phyloP scores from a whole-genome alignment of 495 filamentous ascomycete genomes.

The Penicillium egyptiacum region DNA sequence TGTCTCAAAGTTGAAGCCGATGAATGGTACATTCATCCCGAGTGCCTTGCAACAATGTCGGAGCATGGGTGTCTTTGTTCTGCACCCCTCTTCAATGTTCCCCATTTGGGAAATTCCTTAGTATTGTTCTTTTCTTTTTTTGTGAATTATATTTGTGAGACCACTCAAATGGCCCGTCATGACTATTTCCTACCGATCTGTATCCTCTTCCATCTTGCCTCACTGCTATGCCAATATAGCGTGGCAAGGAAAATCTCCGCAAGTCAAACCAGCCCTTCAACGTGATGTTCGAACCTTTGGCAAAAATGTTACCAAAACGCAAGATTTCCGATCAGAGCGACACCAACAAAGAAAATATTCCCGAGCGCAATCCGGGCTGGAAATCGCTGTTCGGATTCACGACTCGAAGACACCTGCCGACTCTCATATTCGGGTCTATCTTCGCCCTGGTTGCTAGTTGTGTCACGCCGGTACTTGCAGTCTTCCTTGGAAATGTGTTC shows the following conservation, averaged over 20 bases:
- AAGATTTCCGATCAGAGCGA: background rate
- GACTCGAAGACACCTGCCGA: constrained; percentile 55
- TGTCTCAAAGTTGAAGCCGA: background rate
- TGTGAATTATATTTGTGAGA: background rate
- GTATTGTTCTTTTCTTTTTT: constrained; percentile 11
- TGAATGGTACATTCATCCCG: background rate
- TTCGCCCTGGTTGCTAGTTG: constrained; percentile 62
- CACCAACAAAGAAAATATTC: background rate
- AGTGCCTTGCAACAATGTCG: constrained; percentile 24
- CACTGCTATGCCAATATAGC: background rate
- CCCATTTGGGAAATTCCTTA: constrained; percentile 23
- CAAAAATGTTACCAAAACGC: constrained; percentile 4
- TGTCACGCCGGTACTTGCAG: constrained; percentile 61
- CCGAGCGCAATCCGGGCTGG: constrained; percentile 35
- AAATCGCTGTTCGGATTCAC: constrained; percentile 72
- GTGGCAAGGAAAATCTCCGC: background rate
- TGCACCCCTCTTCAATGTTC: constrained; percentile 26
- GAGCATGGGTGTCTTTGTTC: constrained; percentile 16
- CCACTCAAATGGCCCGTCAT: background rate
- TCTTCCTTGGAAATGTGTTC: constrained; percentile 77
- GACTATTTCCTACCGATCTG: background rate
- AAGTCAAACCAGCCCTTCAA: background rate
- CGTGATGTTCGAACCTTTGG: background rate
- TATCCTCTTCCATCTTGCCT: background rate
- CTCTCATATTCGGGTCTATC: constrained; percentile 52